Conservation (phyloP, 495 filamentous ascomycete species). For the Penicillium cataractarum region DNA sequence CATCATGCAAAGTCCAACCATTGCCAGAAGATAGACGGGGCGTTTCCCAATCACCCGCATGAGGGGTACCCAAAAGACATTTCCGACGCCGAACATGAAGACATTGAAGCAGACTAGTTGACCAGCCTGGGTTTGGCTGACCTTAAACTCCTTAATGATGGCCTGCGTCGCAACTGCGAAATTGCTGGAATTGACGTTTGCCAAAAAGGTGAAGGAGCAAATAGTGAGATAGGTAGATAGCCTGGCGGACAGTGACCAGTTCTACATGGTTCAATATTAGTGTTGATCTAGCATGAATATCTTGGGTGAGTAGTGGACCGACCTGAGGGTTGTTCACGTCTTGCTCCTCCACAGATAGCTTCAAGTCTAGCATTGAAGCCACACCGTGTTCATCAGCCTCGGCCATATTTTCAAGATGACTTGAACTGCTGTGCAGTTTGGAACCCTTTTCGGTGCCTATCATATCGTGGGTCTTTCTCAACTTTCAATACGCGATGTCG, state of each 20-base stretch:
- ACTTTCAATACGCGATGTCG: background rate
- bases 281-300: background rate
- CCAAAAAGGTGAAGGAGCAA: constrained; percentile 39
- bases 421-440: background rate
- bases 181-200: constrained; percentile 39
- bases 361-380: background rate
- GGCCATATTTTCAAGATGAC: background rate
- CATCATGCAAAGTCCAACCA: constrained; percentile 31
- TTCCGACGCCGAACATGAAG: background rate
- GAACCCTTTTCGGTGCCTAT: background rate
- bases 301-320: background rate
- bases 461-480: background rate
- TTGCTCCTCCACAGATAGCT: background rate
- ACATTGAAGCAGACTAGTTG: background rate
- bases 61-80: background rate
- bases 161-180: constrained; percentile 37
- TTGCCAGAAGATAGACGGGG: constrained; percentile 34
- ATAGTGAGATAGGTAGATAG: constrained; percentile 34
- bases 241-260: constrained; percentile 30
- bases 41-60: constrained; percentile 29
- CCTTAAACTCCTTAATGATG: constrained; percentile 30
- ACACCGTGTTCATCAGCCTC: background rate
- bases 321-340: background rate
- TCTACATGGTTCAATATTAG: constrained; percentile 18
- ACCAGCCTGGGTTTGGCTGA: background rate